Conservation (phyloP, 2,329 filamentous ascomycete species). For the Zalaria obscura region DNA sequence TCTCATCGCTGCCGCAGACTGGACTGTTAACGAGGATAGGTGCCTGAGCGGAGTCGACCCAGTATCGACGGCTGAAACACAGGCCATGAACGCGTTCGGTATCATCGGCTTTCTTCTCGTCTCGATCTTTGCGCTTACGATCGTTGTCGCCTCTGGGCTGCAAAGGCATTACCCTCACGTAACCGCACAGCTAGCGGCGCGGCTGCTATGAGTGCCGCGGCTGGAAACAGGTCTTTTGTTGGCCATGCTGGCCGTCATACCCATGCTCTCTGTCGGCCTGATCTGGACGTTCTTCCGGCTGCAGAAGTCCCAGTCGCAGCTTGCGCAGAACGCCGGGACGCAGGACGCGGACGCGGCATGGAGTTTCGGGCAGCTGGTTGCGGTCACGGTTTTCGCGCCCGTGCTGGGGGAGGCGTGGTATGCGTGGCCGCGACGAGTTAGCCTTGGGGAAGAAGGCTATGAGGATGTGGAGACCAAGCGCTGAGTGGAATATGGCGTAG, state of each 20-base stretch:
- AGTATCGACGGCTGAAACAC: not conserved
- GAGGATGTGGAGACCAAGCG: too few species aligned
- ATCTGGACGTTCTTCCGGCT: not conserved
- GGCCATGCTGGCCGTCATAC: not conserved
- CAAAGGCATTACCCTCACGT: not conserved
- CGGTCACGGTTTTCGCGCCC: not conserved
- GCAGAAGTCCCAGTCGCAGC: not conserved
- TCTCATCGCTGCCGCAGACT: not conserved
- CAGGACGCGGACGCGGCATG: not conserved
- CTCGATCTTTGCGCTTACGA: not conserved
- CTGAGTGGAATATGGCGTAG: too few species aligned
- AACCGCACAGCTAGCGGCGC: too few species aligned
- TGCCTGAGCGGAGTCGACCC: not conserved
- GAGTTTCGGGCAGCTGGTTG: not conserved
- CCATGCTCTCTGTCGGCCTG: not conserved
- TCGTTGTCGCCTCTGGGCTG: not conserved
- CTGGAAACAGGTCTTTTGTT: not conserved
- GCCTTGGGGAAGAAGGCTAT: too few species aligned
- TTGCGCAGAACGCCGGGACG: not conserved
- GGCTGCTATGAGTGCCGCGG: not conserved
- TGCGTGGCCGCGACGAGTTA: not conserved
- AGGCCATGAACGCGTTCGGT: not conserved
- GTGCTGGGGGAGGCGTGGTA: not conserved
- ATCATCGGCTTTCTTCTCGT: not conserved
- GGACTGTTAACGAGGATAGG: not conserved